These are phyloP conservation scores for Penicillium maclennaniae DNA, from an alignment of 495 filamentous ascomycete species.

Conservation along the genomic window DNA sequence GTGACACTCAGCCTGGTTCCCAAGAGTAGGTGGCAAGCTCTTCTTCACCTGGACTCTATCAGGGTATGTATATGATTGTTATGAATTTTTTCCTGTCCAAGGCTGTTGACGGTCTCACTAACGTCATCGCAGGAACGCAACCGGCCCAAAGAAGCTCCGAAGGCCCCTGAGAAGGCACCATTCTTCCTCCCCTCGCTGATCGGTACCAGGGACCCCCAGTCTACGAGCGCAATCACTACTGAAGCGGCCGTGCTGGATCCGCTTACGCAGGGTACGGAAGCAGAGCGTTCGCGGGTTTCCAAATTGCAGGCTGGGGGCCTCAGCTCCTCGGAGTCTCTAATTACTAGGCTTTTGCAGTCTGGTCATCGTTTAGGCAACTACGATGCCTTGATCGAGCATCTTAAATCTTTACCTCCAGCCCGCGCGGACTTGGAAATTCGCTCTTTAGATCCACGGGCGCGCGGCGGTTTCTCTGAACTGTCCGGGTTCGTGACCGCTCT, in stretches of 20 bases:
- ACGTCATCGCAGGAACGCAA: constrained; percentile 61
- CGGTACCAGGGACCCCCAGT: constrained; percentile 28
- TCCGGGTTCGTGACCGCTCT: constrained; percentile 70
- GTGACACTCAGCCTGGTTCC: constrained; percentile 86
- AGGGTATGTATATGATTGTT: constrained; percentile 42
- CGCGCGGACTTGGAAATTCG: constrained; percentile 86
- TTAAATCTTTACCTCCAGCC: constrained; percentile 74
- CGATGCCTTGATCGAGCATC: constrained; percentile 60
- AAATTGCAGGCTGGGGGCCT: constrained; percentile 35
- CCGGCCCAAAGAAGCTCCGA: constrained; percentile 87
- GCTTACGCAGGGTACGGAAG: constrained; percentile 32
- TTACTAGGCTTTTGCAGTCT: constrained; percentile 54
- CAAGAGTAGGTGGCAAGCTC: constrained; percentile 85
- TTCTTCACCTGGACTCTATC: constrained; percentile 86
- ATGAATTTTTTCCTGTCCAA: background rate
- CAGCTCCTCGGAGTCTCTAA: constrained; percentile 36
- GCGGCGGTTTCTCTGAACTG: constrained; percentile 50
- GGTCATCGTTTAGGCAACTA: constrained; percentile 44
- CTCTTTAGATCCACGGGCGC: constrained; percentile 55
- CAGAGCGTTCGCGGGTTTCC: constrained; percentile 52
- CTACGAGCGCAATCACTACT: constrained; percentile 15
- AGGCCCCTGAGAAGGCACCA: constrained; percentile 87
- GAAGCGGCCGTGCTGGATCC: constrained; percentile 36
- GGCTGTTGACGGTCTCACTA: constrained; percentile 3
- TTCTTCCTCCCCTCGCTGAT: constrained; percentile 85